These are phyloP conservation scores for Scalesia atractyloides DNA, from an alignment of 129 eudicot species.

Conservation along the genomic window DNA sequence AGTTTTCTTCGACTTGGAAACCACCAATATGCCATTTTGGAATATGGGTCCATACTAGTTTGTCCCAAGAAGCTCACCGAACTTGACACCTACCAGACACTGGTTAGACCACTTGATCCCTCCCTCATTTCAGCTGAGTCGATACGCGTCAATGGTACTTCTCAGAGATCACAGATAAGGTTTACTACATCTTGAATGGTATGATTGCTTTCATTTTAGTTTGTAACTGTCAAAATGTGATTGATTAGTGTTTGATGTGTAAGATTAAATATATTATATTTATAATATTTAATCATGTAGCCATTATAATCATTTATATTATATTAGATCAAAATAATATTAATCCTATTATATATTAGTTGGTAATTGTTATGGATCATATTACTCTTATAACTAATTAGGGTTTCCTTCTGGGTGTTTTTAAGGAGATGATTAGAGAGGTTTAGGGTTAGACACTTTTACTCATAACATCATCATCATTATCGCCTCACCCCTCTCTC, in stretches of 20 bases:
- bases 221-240: background rate
- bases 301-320: too few relatives aligned
- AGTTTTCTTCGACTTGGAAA: constrained; percentile 90
- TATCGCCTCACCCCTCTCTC: too few relatives aligned
- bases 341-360: too few relatives aligned
- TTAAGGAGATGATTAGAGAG: too few relatives aligned
- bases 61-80: constrained; percentile 85
- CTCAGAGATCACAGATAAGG: constrained; percentile 67
- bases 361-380: too few relatives aligned
- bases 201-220: background rate
- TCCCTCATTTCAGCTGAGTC: constrained; percentile 52
- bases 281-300: too few relatives aligned
- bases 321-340: too few relatives aligned
- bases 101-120: constrained; percentile 67
- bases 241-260: background rate
- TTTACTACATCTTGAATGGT: constrained; percentile 79
- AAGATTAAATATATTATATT: too few relatives aligned
- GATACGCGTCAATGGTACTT: constrained; percentile 61
- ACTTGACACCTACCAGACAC: constrained; percentile 68
- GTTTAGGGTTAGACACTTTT: too few relatives aligned
- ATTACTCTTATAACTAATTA: too few relatives aligned
- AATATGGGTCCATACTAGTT: constrained; percentile 87
- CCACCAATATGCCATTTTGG: constrained; percentile 60
- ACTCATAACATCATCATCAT: too few relatives aligned
- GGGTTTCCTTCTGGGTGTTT: too few relatives aligned